A percentile compares a stretch with the other conserved stretches of the same genome.
Evolutionary conservation across 1,284 basidiomycete species (phyloP).

Genomic region (Naganishia sp.): DNA sequence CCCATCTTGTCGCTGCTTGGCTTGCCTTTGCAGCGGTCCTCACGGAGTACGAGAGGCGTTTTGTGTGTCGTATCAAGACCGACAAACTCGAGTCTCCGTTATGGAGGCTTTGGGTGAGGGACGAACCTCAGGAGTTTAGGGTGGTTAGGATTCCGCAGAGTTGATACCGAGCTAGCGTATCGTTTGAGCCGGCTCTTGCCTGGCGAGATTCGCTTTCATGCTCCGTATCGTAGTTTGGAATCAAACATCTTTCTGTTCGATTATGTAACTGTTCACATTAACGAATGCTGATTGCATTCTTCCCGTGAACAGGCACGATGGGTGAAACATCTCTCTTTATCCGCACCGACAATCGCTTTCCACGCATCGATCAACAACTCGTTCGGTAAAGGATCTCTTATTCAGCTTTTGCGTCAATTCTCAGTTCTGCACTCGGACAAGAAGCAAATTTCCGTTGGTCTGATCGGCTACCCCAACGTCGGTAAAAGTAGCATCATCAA

Average conservation of each 20-base stretch:
- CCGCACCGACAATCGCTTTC: constrained; percentile 94
- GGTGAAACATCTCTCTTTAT: constrained; percentile 91
- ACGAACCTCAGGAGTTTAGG: constrained; percentile 24
- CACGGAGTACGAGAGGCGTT: constrained; percentile 23
- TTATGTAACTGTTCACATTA: constrained; percentile 3
- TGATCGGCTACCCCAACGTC: constrained; percentile 98
- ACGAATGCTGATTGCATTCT: constrained; percentile 31
- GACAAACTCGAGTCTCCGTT: constrained; percentile 26
- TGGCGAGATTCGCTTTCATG: constrained; percentile 35
- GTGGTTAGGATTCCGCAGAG: constrained; percentile 42
- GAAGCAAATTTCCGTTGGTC: constrained; percentile 98
- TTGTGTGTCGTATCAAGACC: constrained; percentile 20
- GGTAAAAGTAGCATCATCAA: constrained; percentile 98
- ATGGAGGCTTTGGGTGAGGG: constrained; percentile 26
- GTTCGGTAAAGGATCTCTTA: constrained; percentile 96
- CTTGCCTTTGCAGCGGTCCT: constrained; percentile 35
- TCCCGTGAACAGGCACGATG: constrained; percentile 74
- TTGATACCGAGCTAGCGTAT: constrained; percentile 51
- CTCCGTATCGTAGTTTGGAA: constrained; percentile 56
- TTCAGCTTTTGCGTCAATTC: constrained; percentile 95
- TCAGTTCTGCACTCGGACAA: constrained; percentile 96
- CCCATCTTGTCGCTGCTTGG: constrained; percentile 22
- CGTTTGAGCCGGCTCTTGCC: constrained; percentile 27
- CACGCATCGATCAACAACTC: constrained; percentile 99
- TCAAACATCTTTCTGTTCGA: constrained; percentile 50